Percentiles rank a stretch among this genome's conserved stretches.
Conservation (phyloP, 179 eudicot species). For the Drosera spatulata region DNA sequence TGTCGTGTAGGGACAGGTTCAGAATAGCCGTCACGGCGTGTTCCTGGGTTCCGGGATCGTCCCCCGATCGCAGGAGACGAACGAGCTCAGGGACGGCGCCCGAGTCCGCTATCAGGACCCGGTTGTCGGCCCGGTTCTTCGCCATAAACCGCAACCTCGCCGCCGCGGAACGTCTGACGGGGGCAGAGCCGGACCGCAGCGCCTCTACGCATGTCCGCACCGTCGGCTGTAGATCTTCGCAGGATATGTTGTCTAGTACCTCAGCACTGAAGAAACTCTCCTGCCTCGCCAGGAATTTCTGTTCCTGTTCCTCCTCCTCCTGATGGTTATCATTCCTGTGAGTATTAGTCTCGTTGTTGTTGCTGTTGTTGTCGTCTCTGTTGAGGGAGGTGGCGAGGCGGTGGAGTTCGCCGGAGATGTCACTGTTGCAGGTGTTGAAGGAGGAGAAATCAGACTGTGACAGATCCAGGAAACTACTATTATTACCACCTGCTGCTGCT, state of each 20-base stretch:
- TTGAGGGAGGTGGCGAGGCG: conserved; percentile 34
- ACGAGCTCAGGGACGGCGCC: conserved; percentile 71
- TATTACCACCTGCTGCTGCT: conserved; percentile 2
- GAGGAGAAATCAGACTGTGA: conserved; percentile 50
- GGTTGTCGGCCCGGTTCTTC: conserved; percentile 74
- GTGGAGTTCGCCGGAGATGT: conserved; percentile 85
- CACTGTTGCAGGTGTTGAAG: conserved; percentile 62
- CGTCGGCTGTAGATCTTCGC: conserved; percentile 81
- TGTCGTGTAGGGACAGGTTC: conserved; percentile 52
- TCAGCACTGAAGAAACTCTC: conserved; percentile 64
- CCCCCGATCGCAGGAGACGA: conserved; percentile 39
- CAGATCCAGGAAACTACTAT: conserved; percentile 21
- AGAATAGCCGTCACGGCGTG: conserved; percentile 87
- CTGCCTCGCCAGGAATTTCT: conserved; percentile 30
- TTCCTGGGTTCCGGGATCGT: conserved; percentile 81
- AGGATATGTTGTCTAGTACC: conserved; percentile 75
- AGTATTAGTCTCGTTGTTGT: not conserved
- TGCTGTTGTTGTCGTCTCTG: not conserved
- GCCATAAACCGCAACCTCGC: conserved; percentile 71
- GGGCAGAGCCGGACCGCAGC: conserved; percentile 41
- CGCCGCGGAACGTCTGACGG: conserved; percentile 70
- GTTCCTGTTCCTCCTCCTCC: conserved; percentile 21
- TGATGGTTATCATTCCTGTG: not conserved
- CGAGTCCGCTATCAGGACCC: conserved; percentile 73
- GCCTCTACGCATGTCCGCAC: conserved; percentile 76